Evolutionary conservation across 805 yeast genomes (phyloP).

Genomic region (Pichia manshurica): DNA sequence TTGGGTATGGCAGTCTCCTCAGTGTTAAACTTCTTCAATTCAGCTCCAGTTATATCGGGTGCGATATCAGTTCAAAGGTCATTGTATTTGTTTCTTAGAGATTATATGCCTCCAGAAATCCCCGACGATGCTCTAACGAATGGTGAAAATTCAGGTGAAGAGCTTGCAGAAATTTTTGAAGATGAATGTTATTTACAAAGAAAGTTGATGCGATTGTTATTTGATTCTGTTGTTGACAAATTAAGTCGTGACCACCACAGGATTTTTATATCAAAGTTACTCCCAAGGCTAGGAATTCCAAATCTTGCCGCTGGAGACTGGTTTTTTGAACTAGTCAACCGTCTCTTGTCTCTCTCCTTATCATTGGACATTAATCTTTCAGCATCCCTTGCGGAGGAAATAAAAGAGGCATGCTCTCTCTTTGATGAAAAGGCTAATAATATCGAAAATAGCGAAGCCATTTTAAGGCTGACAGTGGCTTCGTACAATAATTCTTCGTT

Average conservation of each 20-base stretch:
- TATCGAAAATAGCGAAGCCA: slow-evolving; percentile 31
- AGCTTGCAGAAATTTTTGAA: slow-evolving; percentile 35
- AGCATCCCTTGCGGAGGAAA: slow-evolving; percentile 32
- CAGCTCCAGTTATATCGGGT: slow-evolving; percentile 32
- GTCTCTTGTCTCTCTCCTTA: slow-evolving; percentile 39
- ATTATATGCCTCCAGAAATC: slow-evolving; percentile 42
- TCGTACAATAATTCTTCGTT: slow-evolving; percentile 34
- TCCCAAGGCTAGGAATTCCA: background rate
- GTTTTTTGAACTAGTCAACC: slow-evolving; percentile 19
- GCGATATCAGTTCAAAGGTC: slow-evolving; percentile 47
- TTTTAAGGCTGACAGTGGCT: slow-evolving; percentile 36
- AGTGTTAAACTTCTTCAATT: slow-evolving; percentile 44
- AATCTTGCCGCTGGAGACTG: background rate
- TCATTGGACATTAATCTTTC: slow-evolving; percentile 63
- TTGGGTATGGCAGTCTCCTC: slow-evolving; percentile 63
- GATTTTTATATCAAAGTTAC: background rate
- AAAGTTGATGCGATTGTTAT: slow-evolving; percentile 54
- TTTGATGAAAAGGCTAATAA: slow-evolving; percentile 30
- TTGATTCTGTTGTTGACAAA: slow-evolving; percentile 40
- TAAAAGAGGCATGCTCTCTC: slow-evolving; percentile 36
- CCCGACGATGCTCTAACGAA: slow-evolving; percentile 30
- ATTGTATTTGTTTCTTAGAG: slow-evolving; percentile 56
- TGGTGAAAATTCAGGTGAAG: slow-evolving; percentile 33
- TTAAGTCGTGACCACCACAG: slow-evolving; percentile 1
- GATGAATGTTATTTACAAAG: slow-evolving; percentile 63